These are phyloP conservation scores for barrel medic (Medicago truncatula) DNA, from an alignment of 306 rosid genomes.

Conservation along the genomic window DNA sequence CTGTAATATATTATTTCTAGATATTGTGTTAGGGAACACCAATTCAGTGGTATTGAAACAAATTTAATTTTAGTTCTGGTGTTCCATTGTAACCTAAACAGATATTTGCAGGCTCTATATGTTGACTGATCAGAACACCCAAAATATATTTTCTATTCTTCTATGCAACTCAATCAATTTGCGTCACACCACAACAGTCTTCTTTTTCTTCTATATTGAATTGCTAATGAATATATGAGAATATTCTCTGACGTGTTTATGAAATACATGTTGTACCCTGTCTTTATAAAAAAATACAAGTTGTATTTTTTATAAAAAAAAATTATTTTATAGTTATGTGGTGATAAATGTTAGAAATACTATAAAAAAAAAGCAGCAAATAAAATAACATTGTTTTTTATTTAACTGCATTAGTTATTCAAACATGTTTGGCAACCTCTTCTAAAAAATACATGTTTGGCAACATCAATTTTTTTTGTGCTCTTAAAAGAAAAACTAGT, in stretches of 20 bases:
- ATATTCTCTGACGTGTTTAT: background rate
- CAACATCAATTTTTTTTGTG: background rate
- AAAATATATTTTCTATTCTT: background rate
- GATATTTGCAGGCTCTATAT: background rate
- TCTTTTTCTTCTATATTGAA: background rate
- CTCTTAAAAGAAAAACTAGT: too few relatives aligned
- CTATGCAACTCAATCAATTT: background rate
- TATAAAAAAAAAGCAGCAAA: background rate
- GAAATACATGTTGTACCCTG: too few relatives aligned
- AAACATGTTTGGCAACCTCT: background rate
- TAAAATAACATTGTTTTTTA: background rate
- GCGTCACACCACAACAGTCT: background rate
- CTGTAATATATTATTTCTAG: slow-evolving; percentile 18
- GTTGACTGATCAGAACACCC: background rate
- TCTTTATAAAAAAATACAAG: background rate
- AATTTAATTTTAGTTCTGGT: slow-evolving; percentile 4
- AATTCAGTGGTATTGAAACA: background rate
- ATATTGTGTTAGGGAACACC: background rate
- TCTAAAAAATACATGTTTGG: background rate
- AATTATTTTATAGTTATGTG: background rate
- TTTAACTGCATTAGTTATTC: background rate
- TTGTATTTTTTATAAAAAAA: background rate
- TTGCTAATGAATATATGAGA: background rate
- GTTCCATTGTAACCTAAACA: background rate
- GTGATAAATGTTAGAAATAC: background rate